Percentiles rank a stretch among this genome's conserved stretches.
These are phyloP conservation scores for Benincasa hispida DNA, from an alignment of 306 rosid species.

Conservation along the genomic window DNA sequence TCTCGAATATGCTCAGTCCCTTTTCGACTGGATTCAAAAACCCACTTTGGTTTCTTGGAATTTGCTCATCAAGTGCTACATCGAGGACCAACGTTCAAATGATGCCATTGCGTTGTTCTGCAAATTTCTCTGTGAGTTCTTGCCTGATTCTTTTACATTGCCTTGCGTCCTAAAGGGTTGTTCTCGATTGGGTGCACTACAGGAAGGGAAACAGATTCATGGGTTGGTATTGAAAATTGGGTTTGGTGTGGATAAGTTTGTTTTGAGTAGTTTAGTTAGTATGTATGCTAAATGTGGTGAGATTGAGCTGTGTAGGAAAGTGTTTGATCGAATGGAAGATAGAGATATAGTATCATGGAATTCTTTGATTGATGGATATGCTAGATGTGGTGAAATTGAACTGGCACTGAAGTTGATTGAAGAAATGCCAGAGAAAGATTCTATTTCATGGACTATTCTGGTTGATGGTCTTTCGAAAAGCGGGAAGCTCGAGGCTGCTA, in stretches of 20 bases:
- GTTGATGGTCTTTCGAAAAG: conserved; percentile 39
- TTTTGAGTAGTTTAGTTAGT: conserved; percentile 43
- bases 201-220: conserved; percentile 46
- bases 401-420: conserved; percentile 29
- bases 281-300: conserved; percentile 44
- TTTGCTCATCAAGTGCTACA: conserved; percentile 29
- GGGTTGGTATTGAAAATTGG: conserved; percentile 36
- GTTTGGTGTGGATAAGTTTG: conserved; percentile 33
- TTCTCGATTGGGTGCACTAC: conserved; percentile 27
- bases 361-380: conserved; percentile 37
- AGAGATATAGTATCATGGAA: conserved; percentile 40
- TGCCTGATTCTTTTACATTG: conserved; percentile 34
- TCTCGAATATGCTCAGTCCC: conserved; percentile 26
- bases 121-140: conserved; percentile 16
- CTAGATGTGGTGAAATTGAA: conserved; percentile 31
- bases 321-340: conserved; percentile 32
- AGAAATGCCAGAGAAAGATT: conserved; percentile 35
- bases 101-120: conserved; percentile 30
- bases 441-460: conserved; percentile 39
- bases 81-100: conserved; percentile 29
- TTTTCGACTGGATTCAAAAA: conserved; percentile 19
- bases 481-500: conserved; percentile 32
- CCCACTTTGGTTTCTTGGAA: conserved; percentile 35
- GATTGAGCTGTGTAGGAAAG: conserved; percentile 27
- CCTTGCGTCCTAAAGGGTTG: conserved; percentile 43